A percentile compares a stretch with the other conserved stretches of the same genome.
Evolutionary conservation across 2,329 filamentous ascomycete genomes (phyloP).

Genomic region (Fusarium goolgardi): DNA sequence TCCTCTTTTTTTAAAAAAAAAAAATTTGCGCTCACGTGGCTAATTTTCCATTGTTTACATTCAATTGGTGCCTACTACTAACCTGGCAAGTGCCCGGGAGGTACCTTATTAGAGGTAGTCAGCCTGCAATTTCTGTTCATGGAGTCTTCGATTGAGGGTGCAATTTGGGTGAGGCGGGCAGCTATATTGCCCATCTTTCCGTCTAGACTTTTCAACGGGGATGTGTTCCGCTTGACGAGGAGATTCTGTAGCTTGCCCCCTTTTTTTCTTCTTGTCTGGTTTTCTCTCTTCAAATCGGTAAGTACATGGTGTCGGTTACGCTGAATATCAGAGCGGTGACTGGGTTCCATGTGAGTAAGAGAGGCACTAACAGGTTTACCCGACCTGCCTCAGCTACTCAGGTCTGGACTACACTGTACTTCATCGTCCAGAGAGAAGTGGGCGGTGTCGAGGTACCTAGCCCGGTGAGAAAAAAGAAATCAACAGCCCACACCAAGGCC

Average conservation of each 20-base stretch:
- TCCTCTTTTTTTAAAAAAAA: slow-evolving; percentile 7
- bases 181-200: slow-evolving; percentile 17
- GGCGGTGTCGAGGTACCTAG: slow-evolving; percentile 4
- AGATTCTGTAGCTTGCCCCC: slow-evolving; percentile 16
- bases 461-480: slow-evolving; percentile 1
- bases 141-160: slow-evolving; percentile 3
- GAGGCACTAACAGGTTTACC: slow-evolving; percentile 21
- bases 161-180: slow-evolving; percentile 31
- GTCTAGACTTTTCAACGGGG: slow-evolving; percentile 30
- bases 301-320: slow-evolving; percentile 21
- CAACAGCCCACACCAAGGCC: slow-evolving; percentile 1
- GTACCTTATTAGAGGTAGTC: background rate
- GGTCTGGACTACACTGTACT: background rate
- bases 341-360: slow-evolving; percentile 27
- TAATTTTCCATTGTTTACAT: slow-evolving; percentile 23
- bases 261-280: slow-evolving; percentile 9
- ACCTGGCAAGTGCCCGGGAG: background rate
- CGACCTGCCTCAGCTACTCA: background rate
- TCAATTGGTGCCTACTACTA: background rate
- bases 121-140: slow-evolving; percentile 19
- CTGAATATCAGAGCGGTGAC: slow-evolving; percentile 39
- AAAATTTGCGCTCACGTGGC: slow-evolving; percentile 40
- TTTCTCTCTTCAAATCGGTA: slow-evolving; percentile 1
- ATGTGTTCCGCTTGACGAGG: slow-evolving; percentile 22
- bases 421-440: background rate